phyloP scores from a whole-genome alignment of 2,329 filamentous ascomycete genomes.

The Apiospora rasikravindrae region DNA sequence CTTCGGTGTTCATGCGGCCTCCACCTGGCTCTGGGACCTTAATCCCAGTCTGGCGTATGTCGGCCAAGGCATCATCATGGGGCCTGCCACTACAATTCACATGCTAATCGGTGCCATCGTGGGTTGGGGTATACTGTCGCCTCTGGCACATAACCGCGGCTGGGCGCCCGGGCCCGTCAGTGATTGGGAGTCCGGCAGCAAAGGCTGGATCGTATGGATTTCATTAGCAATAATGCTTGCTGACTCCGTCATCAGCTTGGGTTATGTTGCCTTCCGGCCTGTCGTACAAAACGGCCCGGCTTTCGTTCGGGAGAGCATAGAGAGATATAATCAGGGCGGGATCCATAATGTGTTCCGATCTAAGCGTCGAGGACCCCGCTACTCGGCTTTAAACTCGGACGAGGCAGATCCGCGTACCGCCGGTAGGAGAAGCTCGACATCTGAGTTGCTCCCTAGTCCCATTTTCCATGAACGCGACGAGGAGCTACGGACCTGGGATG shows the following conservation, averaged over 20 bases:
- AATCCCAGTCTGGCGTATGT: slow-evolving; percentile 98
- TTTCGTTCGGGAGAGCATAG: slow-evolving; percentile 29
- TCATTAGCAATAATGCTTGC: slow-evolving; percentile 96
- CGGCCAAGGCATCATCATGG: slow-evolving; percentile 98
- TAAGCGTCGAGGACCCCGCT: slow-evolving; percentile 33
- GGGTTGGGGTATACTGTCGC: slow-evolving; percentile 91
- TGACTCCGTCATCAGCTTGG: slow-evolving; percentile 87
- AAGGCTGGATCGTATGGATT: slow-evolving; percentile 98
- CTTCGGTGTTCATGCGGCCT: slow-evolving; percentile 75
- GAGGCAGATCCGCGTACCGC: slow-evolving; percentile 31
- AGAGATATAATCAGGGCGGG: slow-evolving; percentile 29
- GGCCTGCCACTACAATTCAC: slow-evolving; percentile 89
- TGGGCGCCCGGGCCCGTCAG: slow-evolving; percentile 89
- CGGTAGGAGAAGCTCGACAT: slow-evolving; percentile 27
- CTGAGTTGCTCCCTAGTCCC: slow-evolving; percentile 28
- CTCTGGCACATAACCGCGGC: slow-evolving; percentile 80
- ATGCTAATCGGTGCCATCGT: slow-evolving; percentile 91
- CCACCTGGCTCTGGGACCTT: slow-evolving; percentile 90
- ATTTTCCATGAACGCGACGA: not conserved
- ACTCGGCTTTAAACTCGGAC: slow-evolving; percentile 30
- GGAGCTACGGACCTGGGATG: slow-evolving; percentile 30
- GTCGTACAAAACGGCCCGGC: slow-evolving; percentile 52
- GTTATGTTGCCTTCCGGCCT: slow-evolving; percentile 75
- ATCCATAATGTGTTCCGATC: slow-evolving; percentile 31
- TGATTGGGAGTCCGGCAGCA: slow-evolving; percentile 91